Conservation (phyloP, 192 early-diverging fungal genomes). For the Linnemannia elongata region DNA sequence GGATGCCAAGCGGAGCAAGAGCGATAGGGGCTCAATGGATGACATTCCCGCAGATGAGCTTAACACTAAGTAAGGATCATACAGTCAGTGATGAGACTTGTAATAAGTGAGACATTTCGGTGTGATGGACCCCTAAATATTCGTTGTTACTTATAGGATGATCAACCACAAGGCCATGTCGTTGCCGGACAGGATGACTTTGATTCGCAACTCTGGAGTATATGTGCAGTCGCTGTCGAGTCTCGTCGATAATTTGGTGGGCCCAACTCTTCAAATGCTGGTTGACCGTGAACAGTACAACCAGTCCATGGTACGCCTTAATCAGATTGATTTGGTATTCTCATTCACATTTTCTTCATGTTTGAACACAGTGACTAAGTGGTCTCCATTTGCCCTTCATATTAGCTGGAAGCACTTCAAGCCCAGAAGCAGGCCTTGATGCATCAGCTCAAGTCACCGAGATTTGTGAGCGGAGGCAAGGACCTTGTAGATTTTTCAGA, state of each 20-base stretch:
- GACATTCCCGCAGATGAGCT: constrained; percentile 44
- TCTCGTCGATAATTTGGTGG: constrained; percentile 60
- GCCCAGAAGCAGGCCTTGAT: constrained; percentile 25
- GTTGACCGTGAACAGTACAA: constrained; percentile 54
- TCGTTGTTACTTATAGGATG: neutral
- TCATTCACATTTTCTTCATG: neutral
- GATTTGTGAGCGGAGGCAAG: neutral
- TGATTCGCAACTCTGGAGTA: constrained; percentile 60
- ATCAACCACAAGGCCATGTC: constrained; percentile 23
- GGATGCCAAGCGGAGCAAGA: constrained; percentile 13
- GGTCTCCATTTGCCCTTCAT: neutral
- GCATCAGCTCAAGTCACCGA: constrained; percentile 24
- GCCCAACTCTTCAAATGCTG: constrained; percentile 55
- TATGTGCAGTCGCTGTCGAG: constrained; percentile 60
- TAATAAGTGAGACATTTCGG: too few relatives aligned
- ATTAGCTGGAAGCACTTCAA: constrained; percentile 35
- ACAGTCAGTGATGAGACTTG: neutral
- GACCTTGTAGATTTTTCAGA: constrained; percentile 42
- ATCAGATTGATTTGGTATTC: neutral
- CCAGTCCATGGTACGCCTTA: constrained; percentile 31
- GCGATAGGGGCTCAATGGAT: constrained; percentile 27
- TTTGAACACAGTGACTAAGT: neutral
- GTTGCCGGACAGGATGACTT: constrained; percentile 54
- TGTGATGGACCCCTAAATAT: neutral
- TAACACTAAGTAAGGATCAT: constrained; percentile 34